Percentiles rank a stretch among this genome's conserved stretches.
phyloP scores from a whole-genome alignment of 2,329 filamentous ascomycete species.

The Cadophora luteo-olivacea region DNA sequence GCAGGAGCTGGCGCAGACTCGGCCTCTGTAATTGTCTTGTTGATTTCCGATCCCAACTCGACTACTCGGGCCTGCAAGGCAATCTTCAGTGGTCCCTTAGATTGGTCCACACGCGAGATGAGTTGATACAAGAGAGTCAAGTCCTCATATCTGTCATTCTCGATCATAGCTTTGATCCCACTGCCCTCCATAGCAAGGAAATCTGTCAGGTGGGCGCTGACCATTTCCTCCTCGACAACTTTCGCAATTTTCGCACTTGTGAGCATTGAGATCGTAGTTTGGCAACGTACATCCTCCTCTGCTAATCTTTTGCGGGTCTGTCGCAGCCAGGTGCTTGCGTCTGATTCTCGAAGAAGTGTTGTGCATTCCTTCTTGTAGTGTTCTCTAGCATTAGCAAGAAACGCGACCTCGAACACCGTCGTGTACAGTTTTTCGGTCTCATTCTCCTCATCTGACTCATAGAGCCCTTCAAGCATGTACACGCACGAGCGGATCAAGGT shows the following conservation, averaged over 20 bases:
- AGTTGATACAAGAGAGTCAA: slow-evolving; percentile 82
- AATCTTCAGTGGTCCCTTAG: slow-evolving; percentile 72
- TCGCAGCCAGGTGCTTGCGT: slow-evolving; percentile 82
- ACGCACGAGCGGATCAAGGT: slow-evolving; percentile 81
- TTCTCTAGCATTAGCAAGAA: slow-evolving; percentile 69
- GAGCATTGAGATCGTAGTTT: slow-evolving; percentile 76
- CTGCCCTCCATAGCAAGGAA: slow-evolving; percentile 85
- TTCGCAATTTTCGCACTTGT: slow-evolving; percentile 76
- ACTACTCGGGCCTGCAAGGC: slow-evolving; percentile 78
- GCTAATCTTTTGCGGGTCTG: slow-evolving; percentile 75
- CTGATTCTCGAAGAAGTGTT: slow-evolving; percentile 74
- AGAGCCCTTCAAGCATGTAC: slow-evolving; percentile 88
- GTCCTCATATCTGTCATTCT: slow-evolving; percentile 83
- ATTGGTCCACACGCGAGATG: slow-evolving; percentile 76
- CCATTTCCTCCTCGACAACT: slow-evolving; percentile 83
- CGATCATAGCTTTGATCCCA: slow-evolving; percentile 87
- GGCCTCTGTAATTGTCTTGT: slow-evolving; percentile 66
- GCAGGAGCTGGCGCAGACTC: slow-evolving; percentile 52
- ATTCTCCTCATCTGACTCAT: slow-evolving; percentile 79
- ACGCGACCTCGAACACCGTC: slow-evolving; percentile 80
- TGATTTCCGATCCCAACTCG: slow-evolving; percentile 83
- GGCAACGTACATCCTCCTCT: slow-evolving; percentile 84
- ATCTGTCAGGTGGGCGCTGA: slow-evolving; percentile 77
- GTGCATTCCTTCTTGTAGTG: slow-evolving; percentile 84
- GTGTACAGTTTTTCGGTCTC: slow-evolving; percentile 84